Base-by-base conservation (phyloP, 208 protist genomes). In the Trypanosomatidae sp. region DNA sequence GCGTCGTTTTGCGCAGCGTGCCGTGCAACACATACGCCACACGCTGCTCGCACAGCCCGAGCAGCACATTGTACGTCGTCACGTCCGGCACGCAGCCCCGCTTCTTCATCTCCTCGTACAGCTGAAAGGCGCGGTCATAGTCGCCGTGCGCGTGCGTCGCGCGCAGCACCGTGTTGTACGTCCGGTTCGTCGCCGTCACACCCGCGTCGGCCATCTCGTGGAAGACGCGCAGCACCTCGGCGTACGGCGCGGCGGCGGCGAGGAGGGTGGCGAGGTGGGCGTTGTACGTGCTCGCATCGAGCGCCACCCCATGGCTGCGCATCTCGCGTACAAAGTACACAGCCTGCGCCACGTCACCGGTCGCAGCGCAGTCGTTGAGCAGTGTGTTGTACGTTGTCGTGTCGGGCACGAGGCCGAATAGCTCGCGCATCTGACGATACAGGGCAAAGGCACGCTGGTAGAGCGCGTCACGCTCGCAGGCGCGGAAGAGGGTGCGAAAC, bases 91-190 rank as follows among this genome's bases (percentile, higher is more conserved):
- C 33, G 5, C 87, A 53, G 4, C 84, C 88, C 11, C 61, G 59
- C 52, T 78, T 75, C 41, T 95, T 95, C 74, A 95, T 86, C 39
- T 93, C 84, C 44, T 95, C 83, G 50, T 87, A 89, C 7, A 90
- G 33, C 56, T 95, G 82, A 50, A 95, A 95, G 6, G 66, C 69
- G 11, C 74, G 61, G 47, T 95, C 84, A 60, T 90, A 95, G 53
- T 95, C 88, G 39, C 71, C 59, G 43, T 88, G 51, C 11, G 43
- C 44, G 28, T 51, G 68, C 3, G 80, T 80, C 7, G 84, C 83
- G 38, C 80, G 78, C 1, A 89, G 61, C 4, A 95, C 56, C 0
- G 79, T 93, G 56, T 95, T 95, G 65, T 87, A 95, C 22, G 79
- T 95, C 32, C 88, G 66, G 18, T 79, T 61, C 4, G 78, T 82